Conservation (phyloP, 805 yeast species). For the Lipomyces yamanashiensis region DNA sequence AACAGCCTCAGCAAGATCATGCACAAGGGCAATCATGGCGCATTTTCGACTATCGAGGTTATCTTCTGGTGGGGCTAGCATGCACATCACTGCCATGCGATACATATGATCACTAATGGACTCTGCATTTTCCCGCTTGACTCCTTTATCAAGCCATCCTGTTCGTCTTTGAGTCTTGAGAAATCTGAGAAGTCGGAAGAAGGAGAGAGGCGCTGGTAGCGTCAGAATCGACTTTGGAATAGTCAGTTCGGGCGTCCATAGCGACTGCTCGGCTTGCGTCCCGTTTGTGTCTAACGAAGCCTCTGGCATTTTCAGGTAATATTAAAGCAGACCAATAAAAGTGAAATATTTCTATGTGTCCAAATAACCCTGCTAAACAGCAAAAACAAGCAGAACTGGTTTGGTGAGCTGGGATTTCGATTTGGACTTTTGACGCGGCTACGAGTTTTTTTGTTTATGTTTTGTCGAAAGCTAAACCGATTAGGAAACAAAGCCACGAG, state of each 20-base stretch:
- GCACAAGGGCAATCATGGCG: constrained; percentile 83
- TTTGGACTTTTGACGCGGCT: background rate
- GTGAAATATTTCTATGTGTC: background rate
- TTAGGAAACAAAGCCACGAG: background rate
- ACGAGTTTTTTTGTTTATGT: background rate
- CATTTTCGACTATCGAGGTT: constrained; percentile 67
- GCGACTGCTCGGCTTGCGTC: background rate
- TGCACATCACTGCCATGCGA: constrained; percentile 81
- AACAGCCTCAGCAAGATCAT: constrained; percentile 90
- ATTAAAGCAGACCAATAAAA: no score
- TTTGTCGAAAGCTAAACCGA: background rate
- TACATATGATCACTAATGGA: constrained; percentile 86
- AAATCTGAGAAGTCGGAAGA: constrained; percentile 32
- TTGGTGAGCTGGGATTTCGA: no score
- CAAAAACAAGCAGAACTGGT: no score
- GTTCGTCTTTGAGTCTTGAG: constrained; percentile 83
- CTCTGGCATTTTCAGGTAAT: background rate
- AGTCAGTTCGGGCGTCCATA: constrained; percentile 42
- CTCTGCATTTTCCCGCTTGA: constrained; percentile 47
- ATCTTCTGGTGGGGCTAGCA: constrained; percentile 59
- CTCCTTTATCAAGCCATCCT: constrained; percentile 85
- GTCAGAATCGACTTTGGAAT: constrained; percentile 51
- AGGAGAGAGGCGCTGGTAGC: constrained; percentile 35
- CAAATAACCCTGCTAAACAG: background rate
- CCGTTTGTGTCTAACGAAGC: background rate